phyloP scores from a whole-genome alignment of 2,329 filamentous ascomycete species.

The Alternaria dauci region DNA sequence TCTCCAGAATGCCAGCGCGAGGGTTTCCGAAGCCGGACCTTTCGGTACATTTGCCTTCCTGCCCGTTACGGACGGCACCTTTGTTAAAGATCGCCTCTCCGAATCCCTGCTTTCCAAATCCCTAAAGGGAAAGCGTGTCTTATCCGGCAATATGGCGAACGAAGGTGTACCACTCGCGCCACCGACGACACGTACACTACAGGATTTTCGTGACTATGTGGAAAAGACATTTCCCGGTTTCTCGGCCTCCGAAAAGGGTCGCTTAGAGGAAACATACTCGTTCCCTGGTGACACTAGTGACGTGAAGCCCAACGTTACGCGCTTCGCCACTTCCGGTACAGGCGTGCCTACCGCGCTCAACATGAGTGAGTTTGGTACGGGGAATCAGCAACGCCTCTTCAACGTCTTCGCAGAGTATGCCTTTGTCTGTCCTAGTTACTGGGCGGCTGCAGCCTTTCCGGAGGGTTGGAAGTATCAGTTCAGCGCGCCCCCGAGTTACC shows the following conservation, averaged over 20 bases:
- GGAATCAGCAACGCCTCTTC: slow-evolving; percentile 50
- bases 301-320: slow-evolving; percentile 32
- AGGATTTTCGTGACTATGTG: slow-evolving; percentile 43
- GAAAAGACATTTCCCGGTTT: slow-evolving; percentile 48
- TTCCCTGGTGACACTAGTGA: slow-evolving; percentile 37
- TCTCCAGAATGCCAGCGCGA: slow-evolving; percentile 41
- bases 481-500: slow-evolving; percentile 38
- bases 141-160: slow-evolving; percentile 49
- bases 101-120: slow-evolving; percentile 34
- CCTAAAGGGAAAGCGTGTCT: slow-evolving; percentile 39
- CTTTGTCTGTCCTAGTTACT: slow-evolving; percentile 54
- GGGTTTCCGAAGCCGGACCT: slow-evolving; percentile 42
- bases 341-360: slow-evolving; percentile 37
- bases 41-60: slow-evolving; percentile 55
- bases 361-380: slow-evolving; percentile 41
- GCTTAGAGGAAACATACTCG: slow-evolving; percentile 39
- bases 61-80: slow-evolving; percentile 53
- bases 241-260: slow-evolving; percentile 35
- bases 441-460: slow-evolving; percentile 50
- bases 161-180: slow-evolving; percentile 53
- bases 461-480: slow-evolving; percentile 48
- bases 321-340: slow-evolving; percentile 38
- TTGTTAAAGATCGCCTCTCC: slow-evolving; percentile 49
- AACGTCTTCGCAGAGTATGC: slow-evolving; percentile 57
- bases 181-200: slow-evolving; percentile 36